These are phyloP conservation scores for Gliomastix tumulicola DNA, from an alignment of 2,329 filamentous ascomycete species.

Conservation along the genomic window DNA sequence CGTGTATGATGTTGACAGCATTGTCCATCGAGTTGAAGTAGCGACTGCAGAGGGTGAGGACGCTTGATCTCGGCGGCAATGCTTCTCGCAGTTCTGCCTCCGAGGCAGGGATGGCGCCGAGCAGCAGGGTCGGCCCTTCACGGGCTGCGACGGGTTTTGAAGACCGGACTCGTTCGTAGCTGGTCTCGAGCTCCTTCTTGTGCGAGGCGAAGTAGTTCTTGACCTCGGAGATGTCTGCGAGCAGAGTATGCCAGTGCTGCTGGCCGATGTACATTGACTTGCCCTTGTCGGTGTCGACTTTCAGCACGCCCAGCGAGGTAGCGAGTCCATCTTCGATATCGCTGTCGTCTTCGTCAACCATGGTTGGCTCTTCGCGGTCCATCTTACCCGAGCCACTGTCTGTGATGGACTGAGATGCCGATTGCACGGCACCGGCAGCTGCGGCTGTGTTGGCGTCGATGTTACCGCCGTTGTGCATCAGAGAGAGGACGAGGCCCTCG, in stretches of 20 bases:
- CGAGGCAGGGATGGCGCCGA: conserved; percentile 65
- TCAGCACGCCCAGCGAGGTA: conserved; percentile 73
- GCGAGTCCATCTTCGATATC: conserved; percentile 63
- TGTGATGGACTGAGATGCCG: conserved; percentile 26
- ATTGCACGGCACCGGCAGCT: conserved; percentile 23
- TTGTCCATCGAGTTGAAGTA: conserved; percentile 82
- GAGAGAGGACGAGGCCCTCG: conserved; percentile 81
- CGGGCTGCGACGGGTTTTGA: conserved; percentile 53
- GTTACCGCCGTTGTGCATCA: conserved; percentile 80
- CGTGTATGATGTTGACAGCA: conserved; percentile 69
- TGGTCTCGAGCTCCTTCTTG: conserved; percentile 82
- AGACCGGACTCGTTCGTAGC: conserved; percentile 67
- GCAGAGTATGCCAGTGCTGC: conserved; percentile 74
- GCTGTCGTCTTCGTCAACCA: conserved; percentile 54
- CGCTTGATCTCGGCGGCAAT: conserved; percentile 72
- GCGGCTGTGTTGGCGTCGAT: conserved; percentile 32
- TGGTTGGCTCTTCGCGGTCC: conserved; percentile 45
- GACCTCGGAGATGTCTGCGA: conserved; percentile 83
- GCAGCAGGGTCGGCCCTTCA: conserved; percentile 70
- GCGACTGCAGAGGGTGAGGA: conserved; percentile 78
- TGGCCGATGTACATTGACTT: conserved; percentile 78
- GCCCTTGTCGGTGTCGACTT: conserved; percentile 69
- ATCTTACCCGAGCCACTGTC: conserved; percentile 37
- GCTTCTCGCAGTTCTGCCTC: conserved; percentile 72
- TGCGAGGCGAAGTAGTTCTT: conserved; percentile 83